These are phyloP conservation scores for Solanum chacoense DNA, from an alignment of 305 asterid species.

Conservation along the genomic window DNA sequence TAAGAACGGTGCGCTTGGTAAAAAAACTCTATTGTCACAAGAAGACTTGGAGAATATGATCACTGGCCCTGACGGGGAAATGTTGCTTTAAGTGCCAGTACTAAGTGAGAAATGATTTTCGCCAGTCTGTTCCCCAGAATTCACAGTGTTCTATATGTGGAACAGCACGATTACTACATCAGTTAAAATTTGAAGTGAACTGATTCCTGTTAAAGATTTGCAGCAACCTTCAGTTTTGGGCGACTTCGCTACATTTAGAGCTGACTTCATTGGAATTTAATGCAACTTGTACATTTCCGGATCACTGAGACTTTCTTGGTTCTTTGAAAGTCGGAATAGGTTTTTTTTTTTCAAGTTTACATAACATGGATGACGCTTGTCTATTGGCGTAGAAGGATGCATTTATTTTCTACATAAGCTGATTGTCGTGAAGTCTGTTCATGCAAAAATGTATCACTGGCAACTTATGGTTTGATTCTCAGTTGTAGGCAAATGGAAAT, in stretches of 20 bases:
- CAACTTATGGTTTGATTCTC: no score
- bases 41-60: conserved; percentile 79
- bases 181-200: neutral
- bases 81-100: conserved; percentile 33
- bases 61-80: conserved; percentile 35
- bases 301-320: neutral
- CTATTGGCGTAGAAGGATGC: neutral
- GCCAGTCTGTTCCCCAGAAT: neutral
- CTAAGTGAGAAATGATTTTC: neutral
- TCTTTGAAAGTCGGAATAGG: neutral
- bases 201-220: neutral
- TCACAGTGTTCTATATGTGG: neutral
- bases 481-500: neutral
- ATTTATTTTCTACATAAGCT: neutral
- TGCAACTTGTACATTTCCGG: neutral
- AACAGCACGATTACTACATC: neutral
- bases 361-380: neutral
- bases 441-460: neutral
- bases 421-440: neutral
- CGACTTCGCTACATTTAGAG: neutral
- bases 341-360: neutral
- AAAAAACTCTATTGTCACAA: conserved; percentile 73
- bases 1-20: conserved; percentile 72
- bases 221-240: neutral
- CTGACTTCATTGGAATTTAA: neutral